These are phyloP conservation scores for Starmerella vaccinii DNA, from an alignment of 805 yeast species.

Conservation along the genomic window DNA sequence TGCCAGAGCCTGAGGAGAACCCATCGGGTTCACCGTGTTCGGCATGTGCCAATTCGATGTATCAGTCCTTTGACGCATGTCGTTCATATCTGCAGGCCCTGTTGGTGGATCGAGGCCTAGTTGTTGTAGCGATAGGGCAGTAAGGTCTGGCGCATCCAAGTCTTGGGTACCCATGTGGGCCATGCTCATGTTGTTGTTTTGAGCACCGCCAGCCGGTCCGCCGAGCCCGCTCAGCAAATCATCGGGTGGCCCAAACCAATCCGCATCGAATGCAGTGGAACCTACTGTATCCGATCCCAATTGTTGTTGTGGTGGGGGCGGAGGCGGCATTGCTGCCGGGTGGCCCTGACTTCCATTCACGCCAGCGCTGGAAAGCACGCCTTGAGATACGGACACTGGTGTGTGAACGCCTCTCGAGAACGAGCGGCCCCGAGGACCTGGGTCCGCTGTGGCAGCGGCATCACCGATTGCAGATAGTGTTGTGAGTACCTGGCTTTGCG, in stretches of 20 bases:
- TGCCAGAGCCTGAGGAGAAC: background rate
- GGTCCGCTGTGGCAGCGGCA: background rate
- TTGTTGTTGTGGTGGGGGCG: background rate
- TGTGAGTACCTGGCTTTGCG: constrained; percentile 12
- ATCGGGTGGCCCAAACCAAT: constrained; percentile 4
- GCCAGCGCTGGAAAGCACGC: background rate
- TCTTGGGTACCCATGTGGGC: background rate
- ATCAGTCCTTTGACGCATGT: background rate
- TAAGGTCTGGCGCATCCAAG: constrained; percentile 13
- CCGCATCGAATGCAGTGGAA: background rate
- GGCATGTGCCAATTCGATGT: constrained; percentile 1
- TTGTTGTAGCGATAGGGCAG: constrained; percentile 6
- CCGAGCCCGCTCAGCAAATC: constrained; percentile 5
- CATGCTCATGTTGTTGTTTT: background rate
- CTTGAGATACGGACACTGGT: constrained; percentile 1
- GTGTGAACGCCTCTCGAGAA: constrained; percentile 9
- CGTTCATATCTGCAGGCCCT: background rate
- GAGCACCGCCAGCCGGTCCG: background rate
- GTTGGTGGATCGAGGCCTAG: constrained; percentile 2
- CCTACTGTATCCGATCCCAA: background rate
- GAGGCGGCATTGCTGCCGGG: constrained; percentile 1
- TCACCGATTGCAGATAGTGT: constrained; percentile 3
- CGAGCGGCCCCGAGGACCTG: constrained; percentile 13
- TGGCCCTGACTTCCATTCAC: background rate
- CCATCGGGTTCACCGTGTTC: background rate